phyloP scores from a whole-genome alignment of 192 early-diverging fungal species.

The Mortierella claussenii region DNA sequence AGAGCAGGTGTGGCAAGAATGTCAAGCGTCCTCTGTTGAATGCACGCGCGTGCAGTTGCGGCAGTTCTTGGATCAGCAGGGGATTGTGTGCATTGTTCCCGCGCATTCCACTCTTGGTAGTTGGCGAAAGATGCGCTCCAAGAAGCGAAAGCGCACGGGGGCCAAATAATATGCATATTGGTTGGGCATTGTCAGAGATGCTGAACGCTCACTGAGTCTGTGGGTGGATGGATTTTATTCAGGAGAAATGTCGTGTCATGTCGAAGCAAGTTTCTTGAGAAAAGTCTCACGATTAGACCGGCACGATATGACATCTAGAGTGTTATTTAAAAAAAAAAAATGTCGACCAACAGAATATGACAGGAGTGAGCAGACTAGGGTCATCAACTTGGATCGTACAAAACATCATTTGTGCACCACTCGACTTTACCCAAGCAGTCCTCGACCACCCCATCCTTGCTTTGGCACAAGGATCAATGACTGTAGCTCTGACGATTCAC shows the following conservation, averaged over 20 bases:
- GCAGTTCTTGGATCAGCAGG: conserved; percentile 26
- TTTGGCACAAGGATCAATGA: conserved; percentile 55
- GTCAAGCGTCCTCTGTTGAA: conserved; percentile 16
- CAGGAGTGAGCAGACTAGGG: background rate
- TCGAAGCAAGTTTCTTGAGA: too few species aligned
- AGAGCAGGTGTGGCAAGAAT: conserved; percentile 33
- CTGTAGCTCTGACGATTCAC: conserved; percentile 20
- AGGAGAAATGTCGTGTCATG: too few species aligned
- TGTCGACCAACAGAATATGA: background rate
- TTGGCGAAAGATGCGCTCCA: conserved; percentile 30
- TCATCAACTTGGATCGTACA: too few species aligned
- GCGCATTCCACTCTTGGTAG: conserved; percentile 29
- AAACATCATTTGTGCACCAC: too few species aligned
- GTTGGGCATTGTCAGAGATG: too few species aligned
- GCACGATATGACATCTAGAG: conserved; percentile 49
- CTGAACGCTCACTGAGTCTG: too few species aligned
- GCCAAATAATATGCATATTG: too few species aligned
- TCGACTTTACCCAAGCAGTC: conserved; percentile 61
- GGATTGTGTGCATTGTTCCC: conserved; percentile 38
- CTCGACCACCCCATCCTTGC: conserved; percentile 64
- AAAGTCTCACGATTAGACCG: too few species aligned
- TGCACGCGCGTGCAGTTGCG: conserved; percentile 36
- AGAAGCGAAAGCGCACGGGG: conserved; percentile 15
- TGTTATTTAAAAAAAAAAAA: background rate
- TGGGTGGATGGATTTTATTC: too few species aligned